Base-by-base conservation (phyloP, 139 green algal genomes). In the Monoraphidium neglectum region DNA sequence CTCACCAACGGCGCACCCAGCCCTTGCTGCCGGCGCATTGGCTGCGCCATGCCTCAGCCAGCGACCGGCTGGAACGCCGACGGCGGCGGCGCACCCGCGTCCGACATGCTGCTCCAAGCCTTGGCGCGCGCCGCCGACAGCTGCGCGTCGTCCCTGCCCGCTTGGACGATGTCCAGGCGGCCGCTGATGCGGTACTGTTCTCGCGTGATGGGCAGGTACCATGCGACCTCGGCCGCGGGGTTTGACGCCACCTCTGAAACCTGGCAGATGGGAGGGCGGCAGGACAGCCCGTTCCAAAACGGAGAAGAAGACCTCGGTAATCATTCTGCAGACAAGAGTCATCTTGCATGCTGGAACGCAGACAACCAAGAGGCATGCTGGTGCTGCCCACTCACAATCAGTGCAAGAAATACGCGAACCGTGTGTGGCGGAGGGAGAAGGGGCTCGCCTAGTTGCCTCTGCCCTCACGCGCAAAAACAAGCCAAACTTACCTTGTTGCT, bases 111-210 rank as follows among this genome's bases (percentile, higher is more conserved):
- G 3, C 56, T n/a, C 81, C 81, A 86, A 1, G 76, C 57, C 4
- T 54, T 36, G 51, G 77, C 64, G 30, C 81, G 56, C 21, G 76
- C 81, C 37, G 77, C 51, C 63, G 68, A 63, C 65, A 83, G 63
- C 51, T 71, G 47, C 66, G 71, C 61, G 49, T 90, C 80, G 1
- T 16, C n/a, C 6, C 85, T 28, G 2, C 78, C 72, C 8, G 56
- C 40, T 28, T 68, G 63, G 1, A 95, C 69, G 0, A 96, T 68
- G 0, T 38, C 77, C 3, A 95, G 70, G 23, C 74, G 63, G 46
- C 91, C 92, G 24, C 66, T 65, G 4, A 96, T 38, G 1, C 92
- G 76, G 56, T 90, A 95, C 78, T 95, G 91, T 68, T 94, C 90
- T 1, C 90, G 69, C 2, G 82, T 86, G 26, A 73, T 78, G 33